A percentile compares a stretch with the other conserved stretches of the same genome.
Evolutionary conservation across 208 protist genomes (phyloP).

Genomic region (Phytomonas sp.): DNA sequence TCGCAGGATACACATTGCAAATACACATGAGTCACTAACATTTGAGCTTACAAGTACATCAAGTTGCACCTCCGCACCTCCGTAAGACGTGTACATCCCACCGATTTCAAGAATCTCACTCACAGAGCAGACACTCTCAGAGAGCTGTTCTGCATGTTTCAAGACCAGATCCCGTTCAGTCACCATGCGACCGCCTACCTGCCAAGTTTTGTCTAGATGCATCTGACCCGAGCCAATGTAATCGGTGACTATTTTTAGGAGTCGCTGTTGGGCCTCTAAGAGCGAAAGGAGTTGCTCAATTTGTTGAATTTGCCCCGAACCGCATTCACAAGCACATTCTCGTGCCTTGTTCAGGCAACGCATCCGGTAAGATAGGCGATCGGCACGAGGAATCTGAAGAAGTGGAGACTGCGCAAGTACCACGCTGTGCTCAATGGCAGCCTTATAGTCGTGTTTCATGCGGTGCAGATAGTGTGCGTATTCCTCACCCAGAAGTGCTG

Average conservation of each 20-base stretch:
- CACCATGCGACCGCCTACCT: constrained; percentile 29
- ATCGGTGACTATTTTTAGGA: constrained; percentile 43
- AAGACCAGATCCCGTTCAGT: constrained; percentile 63
- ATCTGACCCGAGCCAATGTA: constrained; percentile 55
- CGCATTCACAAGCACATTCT: constrained; percentile 42
- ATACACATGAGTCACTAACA: constrained; percentile 48
- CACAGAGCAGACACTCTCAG: constrained; percentile 39
- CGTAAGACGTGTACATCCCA: constrained; percentile 70
- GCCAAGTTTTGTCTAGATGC: constrained; percentile 26
- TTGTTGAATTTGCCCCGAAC: constrained; percentile 51
- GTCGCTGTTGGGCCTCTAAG: constrained; percentile 61
- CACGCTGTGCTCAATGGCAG: constrained; percentile 69
- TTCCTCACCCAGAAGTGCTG: constrained; percentile 41
- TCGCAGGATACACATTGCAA: constrained; percentile 46
- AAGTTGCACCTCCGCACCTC: constrained; percentile 82
- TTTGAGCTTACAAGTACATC: constrained; percentile 51
- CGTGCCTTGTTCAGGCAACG: constrained; percentile 61
- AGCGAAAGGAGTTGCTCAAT: constrained; percentile 60
- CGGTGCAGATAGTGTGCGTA: constrained; percentile 76
- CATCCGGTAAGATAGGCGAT: constrained; percentile 63
- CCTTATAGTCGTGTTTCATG: constrained; percentile 44
- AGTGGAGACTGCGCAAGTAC: constrained; percentile 58
- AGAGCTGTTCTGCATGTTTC: constrained; percentile 59
- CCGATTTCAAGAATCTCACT: constrained; percentile 52
- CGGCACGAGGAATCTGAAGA: constrained; percentile 38